Base-by-base conservation (phyloP, 2,329 filamentous ascomycete genomes). In the Colletotrichum sp. region DNA sequence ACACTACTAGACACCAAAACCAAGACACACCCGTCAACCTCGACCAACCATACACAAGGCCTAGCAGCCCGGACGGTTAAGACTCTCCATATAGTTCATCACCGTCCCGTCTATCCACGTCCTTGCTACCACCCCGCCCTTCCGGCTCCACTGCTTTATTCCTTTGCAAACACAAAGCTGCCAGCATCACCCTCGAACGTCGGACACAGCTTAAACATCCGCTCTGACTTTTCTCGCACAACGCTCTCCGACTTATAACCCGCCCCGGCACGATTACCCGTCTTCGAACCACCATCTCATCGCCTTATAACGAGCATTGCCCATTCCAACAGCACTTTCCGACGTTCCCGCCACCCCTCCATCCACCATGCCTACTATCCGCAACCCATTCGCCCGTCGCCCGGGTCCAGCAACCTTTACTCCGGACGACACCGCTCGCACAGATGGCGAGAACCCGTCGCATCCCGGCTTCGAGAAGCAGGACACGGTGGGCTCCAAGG, bases 341-440 rank as follows among this genome's bases (percentile, higher is more conserved):
- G 65, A 67, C 43, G 13, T 16, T 38, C n/a, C 56, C 58, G 70
- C 70, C 36, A 32, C 21, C 30, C 30, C 60, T 60, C 48, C 18
- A 34, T 60, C 34, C 38, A 48, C 48, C 74, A 94, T 94, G 93
- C 90, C 92, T 77, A 58, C 55, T 24, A 94, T 95, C 82, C 92
- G 94, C 79, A 95, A 95, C 83, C 92, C 93, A 34, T 94, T 95
- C 82, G 87, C 90, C 71, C 91, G 91, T 80, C 92, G 91, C 69
- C 85, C 90, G 70, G 90, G 88, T 77, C 84, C 83, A 79, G 82
- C 81, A 77, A 81, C 84, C 75, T 81, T 84, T 66, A 81, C 82
- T 77, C 84, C 84, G 77, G 90, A 93, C 80, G 92, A 93, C 80
- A 91, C 89, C 79, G 80, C 84, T 75, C 87, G 85, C 66, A 85